A percentile compares a stretch with the other conserved stretches of the same genome.
These are phyloP conservation scores for Tricholoma flavovirens DNA, from an alignment of 768 basidiomycete species.

Conservation along the genomic window DNA sequence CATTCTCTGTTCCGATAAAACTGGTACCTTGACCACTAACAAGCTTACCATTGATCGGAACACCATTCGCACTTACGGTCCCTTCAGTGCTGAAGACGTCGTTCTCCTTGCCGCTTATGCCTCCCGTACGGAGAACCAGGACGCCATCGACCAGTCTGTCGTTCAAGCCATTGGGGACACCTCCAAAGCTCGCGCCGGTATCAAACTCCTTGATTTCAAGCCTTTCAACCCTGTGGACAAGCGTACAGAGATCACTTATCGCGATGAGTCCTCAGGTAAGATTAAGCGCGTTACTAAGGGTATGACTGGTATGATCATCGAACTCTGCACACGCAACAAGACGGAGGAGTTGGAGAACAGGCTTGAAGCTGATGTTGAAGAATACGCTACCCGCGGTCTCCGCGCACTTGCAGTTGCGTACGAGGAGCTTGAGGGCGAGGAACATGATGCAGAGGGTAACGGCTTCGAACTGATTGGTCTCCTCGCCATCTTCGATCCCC, in stretches of 20 bases:
- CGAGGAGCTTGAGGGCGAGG: slow-evolving; percentile 85
- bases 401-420: slow-evolving; percentile 95
- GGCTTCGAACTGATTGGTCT: slow-evolving; percentile 98
- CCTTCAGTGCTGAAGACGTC: slow-evolving; percentile 85
- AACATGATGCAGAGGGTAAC: slow-evolving; percentile 83
- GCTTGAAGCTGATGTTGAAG: slow-evolving; percentile 93
- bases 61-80: slow-evolving; percentile 87
- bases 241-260: slow-evolving; percentile 98
- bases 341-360: slow-evolving; percentile 85
- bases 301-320: slow-evolving; percentile 99
- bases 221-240: slow-evolving; percentile 99
- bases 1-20: slow-evolving; percentile 98
- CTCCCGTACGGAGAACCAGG: slow-evolving; percentile 98
- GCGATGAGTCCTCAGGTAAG: slow-evolving; percentile 88
- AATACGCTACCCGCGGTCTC: slow-evolving; percentile 92
- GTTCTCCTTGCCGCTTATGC: slow-evolving; percentile 93
- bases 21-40: slow-evolving; percentile 97
- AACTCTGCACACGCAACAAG: slow-evolving; percentile 97
- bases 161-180: slow-evolving; percentile 73
- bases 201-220: slow-evolving; percentile 98
- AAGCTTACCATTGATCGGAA: slow-evolving; percentile 95
- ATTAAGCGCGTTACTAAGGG: slow-evolving; percentile 99
- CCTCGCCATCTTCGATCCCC: slow-evolving; percentile 95
- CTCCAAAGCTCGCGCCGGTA: slow-evolving; percentile 76
- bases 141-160: slow-evolving; percentile 90